phyloP scores from a whole-genome alignment of 768 basidiomycete species.

The Pleurotus giganteus region DNA sequence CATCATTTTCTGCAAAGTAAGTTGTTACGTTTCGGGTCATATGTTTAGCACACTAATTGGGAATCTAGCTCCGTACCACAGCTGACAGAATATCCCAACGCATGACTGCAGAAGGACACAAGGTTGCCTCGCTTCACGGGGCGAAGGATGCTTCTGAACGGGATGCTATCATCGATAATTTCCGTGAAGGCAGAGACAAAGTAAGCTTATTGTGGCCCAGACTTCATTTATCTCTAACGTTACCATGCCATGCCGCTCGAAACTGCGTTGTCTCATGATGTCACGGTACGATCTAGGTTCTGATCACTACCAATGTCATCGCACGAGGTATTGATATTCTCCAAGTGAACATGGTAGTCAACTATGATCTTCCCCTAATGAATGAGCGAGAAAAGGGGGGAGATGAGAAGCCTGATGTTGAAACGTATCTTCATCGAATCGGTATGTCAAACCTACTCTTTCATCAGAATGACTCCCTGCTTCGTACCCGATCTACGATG shows the following conservation, averaged over 20 bases:
- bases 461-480: background rate
- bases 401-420: slow-evolving; percentile 78
- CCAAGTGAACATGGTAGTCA: slow-evolving; percentile 99
- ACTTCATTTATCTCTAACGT: background rate
- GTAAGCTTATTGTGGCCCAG: slow-evolving; percentile 34
- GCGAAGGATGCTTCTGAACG: slow-evolving; percentile 89
- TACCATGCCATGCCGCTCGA: background rate
- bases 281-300: slow-evolving; percentile 33
- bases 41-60: slow-evolving; percentile 3
- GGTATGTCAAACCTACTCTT: slow-evolving; percentile 47
- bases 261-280: background rate
- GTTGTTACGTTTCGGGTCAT: slow-evolving; percentile 19
- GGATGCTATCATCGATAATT: slow-evolving; percentile 89
- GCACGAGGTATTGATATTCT: slow-evolving; percentile 98
- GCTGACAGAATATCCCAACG: slow-evolving; percentile 90
- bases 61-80: slow-evolving; percentile 74
- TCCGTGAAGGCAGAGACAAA: slow-evolving; percentile 95
- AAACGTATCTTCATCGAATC: slow-evolving; percentile 98
- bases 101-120: slow-evolving; percentile 92
- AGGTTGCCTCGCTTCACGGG: slow-evolving; percentile 94
- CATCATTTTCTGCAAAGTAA: slow-evolving; percentile 95
- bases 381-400: slow-evolving; percentile 57
- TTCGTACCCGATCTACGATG: background rate
- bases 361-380: slow-evolving; percentile 92
- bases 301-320: slow-evolving; percentile 99